Evolutionary conservation across 2,329 filamentous ascomycete species (phyloP), one percentile per base, ranked within the genome.

Genomic region (Colletotrichum sp.): DNA sequence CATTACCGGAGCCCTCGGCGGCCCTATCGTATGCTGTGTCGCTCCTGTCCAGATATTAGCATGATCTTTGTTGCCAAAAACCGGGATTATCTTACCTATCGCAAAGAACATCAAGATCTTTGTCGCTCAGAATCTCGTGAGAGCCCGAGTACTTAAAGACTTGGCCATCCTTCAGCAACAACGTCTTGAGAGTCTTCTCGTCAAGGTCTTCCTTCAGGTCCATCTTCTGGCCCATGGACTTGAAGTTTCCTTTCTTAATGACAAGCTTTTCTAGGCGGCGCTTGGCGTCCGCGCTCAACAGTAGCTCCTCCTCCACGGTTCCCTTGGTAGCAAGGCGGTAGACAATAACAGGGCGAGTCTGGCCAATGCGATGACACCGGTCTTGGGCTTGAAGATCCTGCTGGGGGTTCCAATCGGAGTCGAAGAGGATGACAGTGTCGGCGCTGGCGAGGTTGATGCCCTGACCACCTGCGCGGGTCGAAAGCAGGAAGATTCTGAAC

Each of bases 321-420:
- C 94, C 95, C 80, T 96, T 96, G 0, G 97, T 99, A 0, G 97
- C 96, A 38, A 99, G 92, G 2, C 97, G 94, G 84, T 97, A 99
- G 1, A 99, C 94, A 24, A 99, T 92, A 1, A 99, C 97, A 0
- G 97, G 97, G 4, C 93, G 90, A 1, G 93, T 98, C 83, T 99
- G 97, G 0, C 97, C 97, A 77, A 99, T 98, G 14, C 97, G 92
- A 82, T 99, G 97, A 1, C 95, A 96, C 7, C 97, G 95, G 81
- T 99, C 97, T 84, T 98, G 97, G 0, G 97, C 97, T 82, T 99
- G 97, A 0, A 99, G 88, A 83, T 99, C 97, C 81, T 98, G 96
- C 82, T 99, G 97, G 0, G 97, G 97, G 80, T 99, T 99, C 92
- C 96, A 98, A 80, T 98, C 91, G 4, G 86, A 92, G 83, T 98